Conservation (phyloP, 169 alveolate genomes). For the Eimeria praecox region DNA sequence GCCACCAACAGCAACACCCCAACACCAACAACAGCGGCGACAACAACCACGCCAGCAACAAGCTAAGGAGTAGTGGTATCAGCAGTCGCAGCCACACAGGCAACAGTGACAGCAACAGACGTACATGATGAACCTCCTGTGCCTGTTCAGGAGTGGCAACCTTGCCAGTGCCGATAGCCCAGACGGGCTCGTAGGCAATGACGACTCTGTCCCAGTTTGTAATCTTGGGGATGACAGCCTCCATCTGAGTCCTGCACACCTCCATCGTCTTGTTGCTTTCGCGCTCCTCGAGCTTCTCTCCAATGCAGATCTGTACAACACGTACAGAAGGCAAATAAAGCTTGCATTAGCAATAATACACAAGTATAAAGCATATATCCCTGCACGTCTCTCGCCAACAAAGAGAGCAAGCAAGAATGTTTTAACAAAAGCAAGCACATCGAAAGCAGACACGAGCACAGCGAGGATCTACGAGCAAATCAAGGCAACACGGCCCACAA, state of each 20-base stretch:
- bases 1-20: too few species aligned
- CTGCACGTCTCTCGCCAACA: background rate
- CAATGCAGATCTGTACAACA: slow-evolving; percentile 93
- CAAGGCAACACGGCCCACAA: too few species aligned
- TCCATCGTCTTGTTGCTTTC: slow-evolving; percentile 96
- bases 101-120: slow-evolving; percentile 42
- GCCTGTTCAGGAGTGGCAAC: slow-evolving; percentile 98
- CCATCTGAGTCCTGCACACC: slow-evolving; percentile 95
- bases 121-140: slow-evolving; percentile 96
- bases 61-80: background rate
- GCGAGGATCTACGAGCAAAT: background rate
- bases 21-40: background rate
- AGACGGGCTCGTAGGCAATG: slow-evolving; percentile 99
- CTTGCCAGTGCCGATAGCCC: slow-evolving; percentile 99
- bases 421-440: too few species aligned
- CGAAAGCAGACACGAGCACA: too few species aligned
- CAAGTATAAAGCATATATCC: background rate
- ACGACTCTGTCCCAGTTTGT: slow-evolving; percentile 96
- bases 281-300: slow-evolving; percentile 97
- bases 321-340: background rate
- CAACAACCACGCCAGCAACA: slow-evolving; percentile 66
- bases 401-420: too few species aligned
- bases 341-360: background rate
- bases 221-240: slow-evolving; percentile 85
- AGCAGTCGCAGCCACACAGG: background rate